Evolutionary conservation across 148 eudicot species (phyloP), one percentile per base, ranked within the genome.

Genomic region (Silene latifolia): DNA sequence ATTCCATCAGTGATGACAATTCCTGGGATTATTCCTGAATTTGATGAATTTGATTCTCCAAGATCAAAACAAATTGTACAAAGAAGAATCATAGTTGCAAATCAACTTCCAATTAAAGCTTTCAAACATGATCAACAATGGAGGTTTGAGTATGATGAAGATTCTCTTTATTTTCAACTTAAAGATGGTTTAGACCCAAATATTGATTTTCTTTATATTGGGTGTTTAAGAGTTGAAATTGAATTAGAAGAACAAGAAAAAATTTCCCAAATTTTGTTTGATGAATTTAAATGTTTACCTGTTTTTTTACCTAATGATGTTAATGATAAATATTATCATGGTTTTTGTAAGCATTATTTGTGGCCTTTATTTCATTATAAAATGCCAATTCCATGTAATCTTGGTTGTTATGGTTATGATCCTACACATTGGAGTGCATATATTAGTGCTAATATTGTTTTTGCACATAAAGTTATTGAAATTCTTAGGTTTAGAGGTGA

Each of bases 351-450:
- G 84, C 93, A 90, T 59, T 90, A 83, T 35, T 51, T 92, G 4
- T 92, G 97, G 97, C 93, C 93, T 78, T 60, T 92, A 42, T 87
- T 90, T 83, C 98, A 90, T 61, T 93, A 93, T 62, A 85, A 87
- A 87, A 27, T 93, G 29, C 98, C 98, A 5, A 29, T 90, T 25
- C 77, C 92, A 12, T 46, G 84, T 17, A 73, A 63, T 27, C 1
- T 69, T 47, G 86, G 87, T 56, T 88, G 90, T 35, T 85, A 72
- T 25, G 86, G 91, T 21, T 89, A 85, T 71, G 88, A 89, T 64
- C 80, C 82, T 75, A 10, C 68, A 59, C 64, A 71, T 29, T 93
- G 98, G 98, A 83, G 85, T 35, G 90, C 93, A 2, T 93, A 93
- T 60, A 91, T 93, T 4, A 85, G 91, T 24, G 95, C 96, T 4